These are phyloP conservation scores for Amauroascus niger DNA, from an alignment of 2,329 filamentous ascomycete species.

Conservation along the genomic window DNA sequence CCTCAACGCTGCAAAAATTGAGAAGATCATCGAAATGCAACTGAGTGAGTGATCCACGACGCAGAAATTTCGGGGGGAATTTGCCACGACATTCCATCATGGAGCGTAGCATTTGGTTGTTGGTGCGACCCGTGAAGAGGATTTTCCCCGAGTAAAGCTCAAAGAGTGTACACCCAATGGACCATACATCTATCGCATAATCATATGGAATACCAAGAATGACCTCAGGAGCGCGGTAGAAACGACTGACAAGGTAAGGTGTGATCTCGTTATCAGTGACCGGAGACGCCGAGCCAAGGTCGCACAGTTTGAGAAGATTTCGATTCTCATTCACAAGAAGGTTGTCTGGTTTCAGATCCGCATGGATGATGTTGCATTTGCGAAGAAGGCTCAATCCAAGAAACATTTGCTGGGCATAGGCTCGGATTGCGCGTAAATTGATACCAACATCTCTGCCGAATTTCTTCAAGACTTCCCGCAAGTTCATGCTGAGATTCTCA, in stretches of 20 bases:
- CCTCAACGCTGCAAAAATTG: constrained; percentile 75
- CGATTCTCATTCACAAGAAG: constrained; percentile 80
- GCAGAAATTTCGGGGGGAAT: constrained; percentile 79
- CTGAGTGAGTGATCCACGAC: constrained; percentile 64
- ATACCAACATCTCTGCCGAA: constrained; percentile 92
- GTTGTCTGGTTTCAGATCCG: constrained; percentile 96
- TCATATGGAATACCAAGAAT: constrained; percentile 95
- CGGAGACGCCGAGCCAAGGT: constrained; percentile 91
- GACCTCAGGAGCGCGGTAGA: constrained; percentile 94
- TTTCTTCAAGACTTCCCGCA: constrained; percentile 89
- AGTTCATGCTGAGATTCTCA: constrained; percentile 83
- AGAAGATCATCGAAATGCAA: constrained; percentile 76
- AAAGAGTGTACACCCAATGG: constrained; percentile 91
- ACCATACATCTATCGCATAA: constrained; percentile 94
- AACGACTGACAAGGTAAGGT: constrained; percentile 90
- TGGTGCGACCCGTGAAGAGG: constrained; percentile 85
- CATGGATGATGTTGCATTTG: constrained; percentile 87
- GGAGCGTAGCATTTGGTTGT: constrained; percentile 94
- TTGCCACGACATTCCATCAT: constrained; percentile 96
- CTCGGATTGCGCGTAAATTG: constrained; percentile 74
- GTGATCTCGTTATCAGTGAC: constrained; percentile 85
- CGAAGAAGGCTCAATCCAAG: constrained; percentile 77
- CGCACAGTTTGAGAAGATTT: constrained; percentile 84
- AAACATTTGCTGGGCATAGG: constrained; percentile 92
- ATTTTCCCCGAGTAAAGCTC: constrained; percentile 98